Conservation (phyloP, 345 rosid species). For the Mangifera indica region DNA sequence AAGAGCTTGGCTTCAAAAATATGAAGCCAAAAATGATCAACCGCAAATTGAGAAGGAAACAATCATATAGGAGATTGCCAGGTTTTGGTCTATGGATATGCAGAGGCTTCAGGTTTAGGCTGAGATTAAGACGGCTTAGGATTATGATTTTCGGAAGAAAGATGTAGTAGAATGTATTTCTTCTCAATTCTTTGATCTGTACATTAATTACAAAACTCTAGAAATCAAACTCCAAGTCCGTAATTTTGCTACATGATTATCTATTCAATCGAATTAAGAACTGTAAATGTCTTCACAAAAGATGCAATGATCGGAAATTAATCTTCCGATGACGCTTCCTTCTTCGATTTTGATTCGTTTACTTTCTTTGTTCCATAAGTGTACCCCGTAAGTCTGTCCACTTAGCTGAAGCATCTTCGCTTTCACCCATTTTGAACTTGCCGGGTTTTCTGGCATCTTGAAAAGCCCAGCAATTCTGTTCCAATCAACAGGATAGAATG, state of each 20-base stretch:
- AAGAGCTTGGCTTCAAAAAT: slow-evolving; percentile 7
- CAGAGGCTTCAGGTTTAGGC: slow-evolving; percentile 32
- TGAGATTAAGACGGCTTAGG: slow-evolving; percentile 40
- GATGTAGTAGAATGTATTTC: slow-evolving; percentile 1
- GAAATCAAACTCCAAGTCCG: no score
- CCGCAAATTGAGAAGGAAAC: slow-evolving; percentile 40
- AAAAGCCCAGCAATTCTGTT: slow-evolving; percentile 50
- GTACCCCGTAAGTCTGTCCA: slow-evolving; percentile 52
- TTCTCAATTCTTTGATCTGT: no score
- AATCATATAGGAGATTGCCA: slow-evolving; percentile 47
- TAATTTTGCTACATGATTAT: no score
- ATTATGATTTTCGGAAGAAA: slow-evolving; percentile 46
- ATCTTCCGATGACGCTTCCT: slow-evolving; percentile 58
- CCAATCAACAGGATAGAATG: slow-evolving; percentile 81
- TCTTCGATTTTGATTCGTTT: slow-evolving; percentile 46
- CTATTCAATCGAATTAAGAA: not conserved
- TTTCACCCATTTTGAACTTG: slow-evolving; percentile 39
- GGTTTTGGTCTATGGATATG: slow-evolving; percentile 36
- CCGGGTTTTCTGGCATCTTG: slow-evolving; percentile 39
- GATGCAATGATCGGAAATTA: slow-evolving; percentile 52
- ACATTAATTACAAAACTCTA: no score
- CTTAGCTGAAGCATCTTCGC: slow-evolving; percentile 55
- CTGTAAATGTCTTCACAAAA: slow-evolving; percentile 38
- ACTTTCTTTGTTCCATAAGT: slow-evolving; percentile 80
- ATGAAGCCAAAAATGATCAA: not conserved